Conservation (phyloP, 2,329 filamentous ascomycete species). For the Fusarium piperis region DNA sequence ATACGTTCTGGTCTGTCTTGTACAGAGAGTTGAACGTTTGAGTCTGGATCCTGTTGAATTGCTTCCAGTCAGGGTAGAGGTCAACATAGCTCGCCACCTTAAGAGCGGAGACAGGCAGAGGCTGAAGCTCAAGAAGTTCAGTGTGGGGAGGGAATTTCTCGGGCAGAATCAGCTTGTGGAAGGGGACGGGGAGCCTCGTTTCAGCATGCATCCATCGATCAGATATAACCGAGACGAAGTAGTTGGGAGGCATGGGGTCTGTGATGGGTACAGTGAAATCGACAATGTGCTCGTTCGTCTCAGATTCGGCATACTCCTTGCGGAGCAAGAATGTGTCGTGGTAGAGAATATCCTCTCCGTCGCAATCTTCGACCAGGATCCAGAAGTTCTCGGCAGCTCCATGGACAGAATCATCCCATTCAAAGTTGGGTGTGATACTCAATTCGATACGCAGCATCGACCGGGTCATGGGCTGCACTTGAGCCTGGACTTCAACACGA, state of each 20-base stretch:
- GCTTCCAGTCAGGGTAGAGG: constrained; percentile 83
- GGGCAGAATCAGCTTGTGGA: constrained; percentile 92
- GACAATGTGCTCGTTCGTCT: constrained; percentile 92
- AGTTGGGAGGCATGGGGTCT: constrained; percentile 98
- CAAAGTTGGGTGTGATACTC: constrained; percentile 91
- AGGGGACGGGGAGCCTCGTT: constrained; percentile 90
- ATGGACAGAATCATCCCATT: constrained; percentile 92
- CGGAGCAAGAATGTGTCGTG: constrained; percentile 94
- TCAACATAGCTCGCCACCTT: constrained; percentile 85
- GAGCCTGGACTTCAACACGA: constrained; percentile 88
- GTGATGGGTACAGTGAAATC: constrained; percentile 97
- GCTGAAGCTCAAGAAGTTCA: constrained; percentile 89
- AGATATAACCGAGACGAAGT: constrained; percentile 94
- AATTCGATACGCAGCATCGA: constrained; percentile 92
- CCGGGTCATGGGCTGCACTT: constrained; percentile 93
- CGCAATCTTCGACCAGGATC: constrained; percentile 97
- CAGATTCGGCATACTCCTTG: constrained; percentile 84
- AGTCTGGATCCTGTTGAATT: constrained; percentile 98
- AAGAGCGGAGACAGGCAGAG: constrained; percentile 86
- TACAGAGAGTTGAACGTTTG: constrained; percentile 96
- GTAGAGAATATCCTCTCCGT: constrained; percentile 94
- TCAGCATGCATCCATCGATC: constrained; percentile 99
- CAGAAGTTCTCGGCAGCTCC: constrained; percentile 92
- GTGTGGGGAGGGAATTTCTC: constrained; percentile 97
- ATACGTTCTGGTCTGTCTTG: constrained; percentile 90